Base-by-base conservation (phyloP, 306 rosid genomes). In the Lotus japonicus region DNA sequence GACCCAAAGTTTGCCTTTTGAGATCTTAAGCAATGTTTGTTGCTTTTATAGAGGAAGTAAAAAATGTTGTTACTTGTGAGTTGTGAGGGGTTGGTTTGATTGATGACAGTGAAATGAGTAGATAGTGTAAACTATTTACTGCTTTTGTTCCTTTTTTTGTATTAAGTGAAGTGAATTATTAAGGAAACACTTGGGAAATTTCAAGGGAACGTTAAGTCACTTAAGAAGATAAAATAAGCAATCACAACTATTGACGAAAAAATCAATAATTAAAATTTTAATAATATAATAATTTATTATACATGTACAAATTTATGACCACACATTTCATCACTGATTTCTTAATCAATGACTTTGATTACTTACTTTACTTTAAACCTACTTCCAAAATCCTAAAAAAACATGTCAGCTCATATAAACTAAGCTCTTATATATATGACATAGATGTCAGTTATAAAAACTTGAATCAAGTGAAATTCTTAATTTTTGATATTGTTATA, bases 51-150 rank as follows among this genome's bases (percentile, higher is more conserved):
- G 46, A 35, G 33, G 53, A 41, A 78, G 71, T 75, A 69, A 55
- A 45, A 53, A 57, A 15, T 54, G 35, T 38, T 57, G 8, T 3
- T 28, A 38, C 36, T 31, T 31, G 36, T 6, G 36, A n/a, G n/a
- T n/a, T n/a, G n/a, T n/a, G n/a, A 9, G 42, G 39, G 66, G 26
- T 69, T 43, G 64, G 73, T 76, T 76, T 66, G 64, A 49, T 56
- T 66, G 41, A 60, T 70, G 71, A 74, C 67, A 52, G 78, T 39
- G 58, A 75, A 79, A 72, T 69, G 76, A 71, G 85, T 60, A 36
- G 71, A 73, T 64, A 49, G 59, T 64, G 74, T 26, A 71, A 58
- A 79, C 53, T 43, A 72, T 54, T 71, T 45, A 50, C 71, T 49
- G 69, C 71, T 62, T 45, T 1, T 35, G 39, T 7, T 43, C 64